Evolutionary conservation across 2,329 filamentous ascomycete species (phyloP).

Genomic region (Microsporum canis): DNA sequence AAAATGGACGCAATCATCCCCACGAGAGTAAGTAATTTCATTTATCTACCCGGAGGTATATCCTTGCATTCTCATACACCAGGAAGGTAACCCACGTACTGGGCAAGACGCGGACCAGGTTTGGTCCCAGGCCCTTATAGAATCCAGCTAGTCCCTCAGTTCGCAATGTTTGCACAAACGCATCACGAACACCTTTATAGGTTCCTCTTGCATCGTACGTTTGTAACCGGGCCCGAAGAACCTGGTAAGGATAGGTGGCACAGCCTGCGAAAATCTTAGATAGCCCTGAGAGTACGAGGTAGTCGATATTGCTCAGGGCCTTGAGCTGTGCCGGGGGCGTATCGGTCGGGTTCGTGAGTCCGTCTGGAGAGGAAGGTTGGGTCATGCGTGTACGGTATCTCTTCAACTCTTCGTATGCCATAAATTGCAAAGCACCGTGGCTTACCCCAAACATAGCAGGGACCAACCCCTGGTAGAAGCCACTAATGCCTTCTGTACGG

Average conservation of each 20-base stretch:
- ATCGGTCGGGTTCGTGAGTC: not conserved
- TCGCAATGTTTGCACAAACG: slow-evolving; percentile 59
- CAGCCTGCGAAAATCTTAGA: slow-evolving; percentile 85
- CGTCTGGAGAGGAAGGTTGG: not conserved
- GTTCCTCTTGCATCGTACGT: slow-evolving; percentile 68
- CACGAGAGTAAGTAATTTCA: not conserved
- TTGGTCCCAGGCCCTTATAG: slow-evolving; percentile 82
- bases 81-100: slow-evolving; percentile 95
- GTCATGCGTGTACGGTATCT: slow-evolving; percentile 42
- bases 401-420: slow-evolving; percentile 74
- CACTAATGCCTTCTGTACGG: slow-evolving; percentile 57
- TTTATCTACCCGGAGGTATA: slow-evolving; percentile 34
- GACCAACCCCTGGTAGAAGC: slow-evolving; percentile 79
- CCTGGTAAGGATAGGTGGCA: slow-evolving; percentile 89
- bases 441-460: slow-evolving; percentile 77
- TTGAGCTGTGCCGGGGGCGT: not conserved
- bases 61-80: slow-evolving; percentile 89
- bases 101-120: slow-evolving; percentile 80
- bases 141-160: slow-evolving; percentile 75
- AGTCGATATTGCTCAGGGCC: slow-evolving; percentile 58
- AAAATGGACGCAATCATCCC: not conserved
- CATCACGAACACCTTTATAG: slow-evolving; percentile 63
- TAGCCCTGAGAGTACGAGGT: slow-evolving; percentile 64
- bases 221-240: slow-evolving; percentile 77
- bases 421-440: slow-evolving; percentile 91